phyloP scores from a whole-genome alignment of 2,329 filamentous ascomycete genomes.

The Apiospora marii region DNA sequence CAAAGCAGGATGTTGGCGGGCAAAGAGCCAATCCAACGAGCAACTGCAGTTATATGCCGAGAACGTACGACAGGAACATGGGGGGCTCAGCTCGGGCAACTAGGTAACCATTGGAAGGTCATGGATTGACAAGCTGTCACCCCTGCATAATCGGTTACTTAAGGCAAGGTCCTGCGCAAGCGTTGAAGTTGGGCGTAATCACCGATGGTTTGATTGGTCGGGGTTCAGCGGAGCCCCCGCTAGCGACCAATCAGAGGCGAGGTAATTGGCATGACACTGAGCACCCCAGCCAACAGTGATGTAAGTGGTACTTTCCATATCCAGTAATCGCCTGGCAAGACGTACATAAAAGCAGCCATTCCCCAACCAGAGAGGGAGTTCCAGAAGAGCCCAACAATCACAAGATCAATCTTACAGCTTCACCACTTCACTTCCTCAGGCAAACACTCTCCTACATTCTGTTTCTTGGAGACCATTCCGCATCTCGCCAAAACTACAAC shows the following conservation, averaged over 20 bases:
- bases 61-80: not conserved
- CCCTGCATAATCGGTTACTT: not conserved
- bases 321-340: not conserved
- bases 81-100: not conserved
- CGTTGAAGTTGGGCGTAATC: slow-evolving; percentile 21
- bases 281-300: slow-evolving; percentile 15
- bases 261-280: slow-evolving; percentile 21
- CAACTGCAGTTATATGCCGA: not conserved
- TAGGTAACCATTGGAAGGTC: not conserved
- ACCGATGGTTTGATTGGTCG: slow-evolving; percentile 4
- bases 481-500: not conserved
- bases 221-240: not conserved
- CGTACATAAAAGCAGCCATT: slow-evolving; percentile 5
- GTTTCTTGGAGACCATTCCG: not conserved
- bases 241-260: slow-evolving; percentile 11
- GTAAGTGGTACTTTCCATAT: slow-evolving; percentile 23
- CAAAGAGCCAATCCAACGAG: not conserved
- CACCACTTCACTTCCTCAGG: not conserved
- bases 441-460: not conserved
- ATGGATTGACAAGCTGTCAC: not conserved
- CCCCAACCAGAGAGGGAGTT: not conserved
- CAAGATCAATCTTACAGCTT: not conserved
- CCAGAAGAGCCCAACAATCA: slow-evolving; percentile 3
- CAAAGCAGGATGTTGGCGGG: not conserved
- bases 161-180: not conserved